Percentiles rank a stretch among this genome's conserved stretches.
Conservation (phyloP, 805 yeast species). For the Saccharomycopsis olivae region DNA sequence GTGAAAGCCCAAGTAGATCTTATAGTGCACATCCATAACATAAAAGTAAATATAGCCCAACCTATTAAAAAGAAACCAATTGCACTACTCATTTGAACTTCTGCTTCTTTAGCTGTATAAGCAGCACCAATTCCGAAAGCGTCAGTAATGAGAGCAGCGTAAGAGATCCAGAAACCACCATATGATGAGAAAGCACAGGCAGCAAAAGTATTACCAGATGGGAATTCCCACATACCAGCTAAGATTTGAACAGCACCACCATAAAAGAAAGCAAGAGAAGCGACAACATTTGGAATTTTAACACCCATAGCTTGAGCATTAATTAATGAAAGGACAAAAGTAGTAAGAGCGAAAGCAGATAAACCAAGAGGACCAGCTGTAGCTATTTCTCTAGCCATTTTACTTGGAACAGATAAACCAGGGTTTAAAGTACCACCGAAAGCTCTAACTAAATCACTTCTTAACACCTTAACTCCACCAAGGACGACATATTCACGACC, state of each 20-base stretch:
- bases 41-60: constrained; percentile 49
- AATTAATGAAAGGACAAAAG: constrained; percentile 46
- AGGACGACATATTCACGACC: constrained; percentile 46
- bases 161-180: constrained; percentile 66
- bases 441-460: constrained; percentile 48
- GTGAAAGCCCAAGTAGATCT: constrained; percentile 60
- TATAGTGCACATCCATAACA: constrained; percentile 42
- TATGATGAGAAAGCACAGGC: constrained; percentile 51
- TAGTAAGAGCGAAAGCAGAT: constrained; percentile 50
- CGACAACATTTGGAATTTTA: constrained; percentile 39
- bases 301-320: constrained; percentile 48
- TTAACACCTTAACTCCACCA: constrained; percentile 61
- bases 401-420: constrained; percentile 48
- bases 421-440: constrained; percentile 82
- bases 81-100: constrained; percentile 33
- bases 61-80: constrained; percentile 50
- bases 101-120: constrained; percentile 29
- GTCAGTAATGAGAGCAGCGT: constrained; percentile 45
- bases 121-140: constrained; percentile 52
- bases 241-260: constrained; percentile 52
- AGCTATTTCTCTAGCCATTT: constrained; percentile 39
- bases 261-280: constrained; percentile 49
- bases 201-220: constrained; percentile 56
- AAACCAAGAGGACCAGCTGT: constrained; percentile 61
- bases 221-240: constrained; percentile 61